Evolutionary conservation across 2,329 filamentous ascomycete species (phyloP).

Genomic region (Penicillium concentricum): DNA sequence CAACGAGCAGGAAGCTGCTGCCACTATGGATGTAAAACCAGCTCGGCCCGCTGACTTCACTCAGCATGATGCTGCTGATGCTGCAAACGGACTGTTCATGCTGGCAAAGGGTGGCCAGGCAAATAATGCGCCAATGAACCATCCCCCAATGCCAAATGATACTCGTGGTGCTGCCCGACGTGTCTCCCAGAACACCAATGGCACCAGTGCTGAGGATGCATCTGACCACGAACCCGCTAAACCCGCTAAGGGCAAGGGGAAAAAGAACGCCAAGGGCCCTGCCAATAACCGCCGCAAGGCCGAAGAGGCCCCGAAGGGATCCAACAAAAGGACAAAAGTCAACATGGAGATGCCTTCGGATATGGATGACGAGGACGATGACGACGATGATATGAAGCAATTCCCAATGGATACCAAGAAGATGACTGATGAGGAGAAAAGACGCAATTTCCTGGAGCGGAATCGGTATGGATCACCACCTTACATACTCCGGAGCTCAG

Average conservation of each 20-base stretch:
- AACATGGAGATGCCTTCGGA: slow-evolving; percentile 47
- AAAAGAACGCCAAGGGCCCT: slow-evolving; percentile 58
- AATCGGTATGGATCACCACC: slow-evolving; percentile 69
- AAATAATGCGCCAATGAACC: slow-evolving; percentile 54
- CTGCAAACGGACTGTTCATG: slow-evolving; percentile 90
- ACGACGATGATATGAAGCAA: slow-evolving; percentile 50
- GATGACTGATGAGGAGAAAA: slow-evolving; percentile 98
- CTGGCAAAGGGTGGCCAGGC: slow-evolving; percentile 67
- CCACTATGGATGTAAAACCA: slow-evolving; percentile 46
- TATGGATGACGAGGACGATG: slow-evolving; percentile 51
- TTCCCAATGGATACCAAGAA: slow-evolving; percentile 63
- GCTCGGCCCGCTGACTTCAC: slow-evolving; percentile 64
- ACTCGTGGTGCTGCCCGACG: slow-evolving; percentile 43
- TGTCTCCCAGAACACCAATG: slow-evolving; percentile 43
- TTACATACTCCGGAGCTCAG: neutral
- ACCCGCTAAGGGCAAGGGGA: slow-evolving; percentile 66
- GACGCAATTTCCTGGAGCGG: slow-evolving; percentile 94
- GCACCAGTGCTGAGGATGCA: slow-evolving; percentile 60
- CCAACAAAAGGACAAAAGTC: slow-evolving; percentile 72
- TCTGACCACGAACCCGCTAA: slow-evolving; percentile 72
- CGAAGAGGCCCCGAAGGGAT: slow-evolving; percentile 67
- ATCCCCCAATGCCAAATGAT: slow-evolving; percentile 39
- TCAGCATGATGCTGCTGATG: slow-evolving; percentile 87
- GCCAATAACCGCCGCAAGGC: slow-evolving; percentile 75
- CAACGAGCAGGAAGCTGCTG: slow-evolving; percentile 36